Percentiles rank a stretch among this genome's conserved stretches.
phyloP scores from a whole-genome alignment of 352 stramenopile genomes.

The Aphanomyces euteiches region DNA sequence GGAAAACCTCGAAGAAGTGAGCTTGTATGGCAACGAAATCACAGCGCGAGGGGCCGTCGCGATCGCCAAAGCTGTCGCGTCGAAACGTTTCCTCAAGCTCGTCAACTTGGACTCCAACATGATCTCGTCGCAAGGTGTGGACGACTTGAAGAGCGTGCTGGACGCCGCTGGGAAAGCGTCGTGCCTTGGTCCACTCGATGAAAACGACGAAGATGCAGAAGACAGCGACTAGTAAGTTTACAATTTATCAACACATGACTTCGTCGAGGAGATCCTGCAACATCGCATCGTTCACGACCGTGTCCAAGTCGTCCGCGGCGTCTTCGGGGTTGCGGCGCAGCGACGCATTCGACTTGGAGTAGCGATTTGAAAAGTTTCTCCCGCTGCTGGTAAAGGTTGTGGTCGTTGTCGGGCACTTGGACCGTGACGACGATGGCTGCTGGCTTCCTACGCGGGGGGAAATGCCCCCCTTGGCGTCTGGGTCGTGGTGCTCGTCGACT shows the following conservation, averaged over 20 bases:
- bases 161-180: conserved; percentile 43
- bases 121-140: conserved; percentile 67
- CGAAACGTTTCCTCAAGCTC: conserved; percentile 41
- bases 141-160: conserved; percentile 44
- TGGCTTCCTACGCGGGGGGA: background rate
- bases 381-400: background rate
- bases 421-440: background rate
- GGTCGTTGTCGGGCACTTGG: conserved; percentile 4
- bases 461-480: conserved; percentile 7
- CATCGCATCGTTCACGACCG: conserved; percentile 40
- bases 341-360: background rate
- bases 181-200: conserved; percentile 68
- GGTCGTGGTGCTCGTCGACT: conserved; percentile 34
- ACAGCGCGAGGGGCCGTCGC: conserved; percentile 65
- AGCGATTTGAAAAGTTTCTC: background rate
- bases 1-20: conserved; percentile 45
- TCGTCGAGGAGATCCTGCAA: conserved; percentile 75
- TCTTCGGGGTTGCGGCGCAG: conserved; percentile 8
- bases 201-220: conserved; percentile 78
- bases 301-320: conserved; percentile 22
- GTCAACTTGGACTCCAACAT: conserved; percentile 69
- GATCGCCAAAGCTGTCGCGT: conserved; percentile 45
- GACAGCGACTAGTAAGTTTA: conserved; percentile 34
- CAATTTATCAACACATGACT: conserved; percentile 28
- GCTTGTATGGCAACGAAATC: conserved; percentile 69